Evolutionary conservation across 352 stramenopile genomes (phyloP).

Genomic region (Phytophthora boehmeriae): DNA sequence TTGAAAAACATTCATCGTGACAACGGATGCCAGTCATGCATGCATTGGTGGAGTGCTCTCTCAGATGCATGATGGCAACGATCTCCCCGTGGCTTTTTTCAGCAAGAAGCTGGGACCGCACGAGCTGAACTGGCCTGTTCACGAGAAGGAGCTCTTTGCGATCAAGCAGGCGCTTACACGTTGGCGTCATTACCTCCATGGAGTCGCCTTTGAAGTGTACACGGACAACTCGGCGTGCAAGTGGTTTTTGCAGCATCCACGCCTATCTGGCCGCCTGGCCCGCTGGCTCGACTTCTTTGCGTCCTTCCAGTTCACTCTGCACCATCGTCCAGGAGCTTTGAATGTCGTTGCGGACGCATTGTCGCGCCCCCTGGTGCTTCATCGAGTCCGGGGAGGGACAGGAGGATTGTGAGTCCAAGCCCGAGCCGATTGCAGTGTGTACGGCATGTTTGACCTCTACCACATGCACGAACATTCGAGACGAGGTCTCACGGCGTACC

Average conservation of each 20-base stretch:
- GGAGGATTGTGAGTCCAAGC: neutral
- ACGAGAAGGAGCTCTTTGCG: neutral
- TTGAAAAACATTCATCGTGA: conserved; percentile 32
- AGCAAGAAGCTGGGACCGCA: conserved; percentile 26
- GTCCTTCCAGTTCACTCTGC: conserved; percentile 6
- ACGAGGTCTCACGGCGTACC: no score
- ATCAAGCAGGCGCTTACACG: neutral
- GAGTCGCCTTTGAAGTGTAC: conserved; percentile 1
- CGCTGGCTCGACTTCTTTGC: conserved; percentile 15
- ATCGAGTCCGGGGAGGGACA: neutral
- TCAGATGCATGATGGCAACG: neutral
- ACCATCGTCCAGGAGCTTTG: conserved; percentile 1
- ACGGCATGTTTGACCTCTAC: neutral
- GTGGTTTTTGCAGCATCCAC: conserved; percentile 13
- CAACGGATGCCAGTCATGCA: conserved; percentile 27
- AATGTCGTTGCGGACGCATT: conserved; percentile 9
- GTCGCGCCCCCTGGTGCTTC: conserved; percentile 1
- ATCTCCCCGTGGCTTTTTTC: conserved; percentile 34
- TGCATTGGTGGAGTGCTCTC: neutral
- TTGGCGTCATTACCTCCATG: conserved; percentile 7
- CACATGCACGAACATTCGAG: conserved; percentile 2
- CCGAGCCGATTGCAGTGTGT: neutral
- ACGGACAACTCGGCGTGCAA: conserved; percentile 9
- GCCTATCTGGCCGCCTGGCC: conserved; percentile 5
- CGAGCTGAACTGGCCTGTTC: no score